Conservation (phyloP, 2,329 filamentous ascomycete genomes). For the Diplodia corticola region DNA sequence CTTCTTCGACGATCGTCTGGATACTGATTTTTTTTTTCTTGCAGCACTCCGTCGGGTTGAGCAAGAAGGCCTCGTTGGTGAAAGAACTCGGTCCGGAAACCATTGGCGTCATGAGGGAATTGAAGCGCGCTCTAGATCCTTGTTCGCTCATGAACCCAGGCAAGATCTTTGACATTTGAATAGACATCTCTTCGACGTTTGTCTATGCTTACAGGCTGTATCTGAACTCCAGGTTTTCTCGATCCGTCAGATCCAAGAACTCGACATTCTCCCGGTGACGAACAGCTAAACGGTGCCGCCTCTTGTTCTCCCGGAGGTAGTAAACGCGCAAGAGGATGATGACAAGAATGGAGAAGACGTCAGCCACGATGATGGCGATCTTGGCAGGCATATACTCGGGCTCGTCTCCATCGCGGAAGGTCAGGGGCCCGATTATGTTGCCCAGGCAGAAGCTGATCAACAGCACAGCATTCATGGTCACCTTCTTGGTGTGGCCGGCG, state of each 20-base stretch:
- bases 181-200: neutral
- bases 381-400: constrained; percentile 42
- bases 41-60: constrained; percentile 74
- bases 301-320: constrained; percentile 35
- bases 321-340: constrained; percentile 28
- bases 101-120: constrained; percentile 77
- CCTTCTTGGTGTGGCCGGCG: constrained; percentile 42
- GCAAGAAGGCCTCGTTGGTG: constrained; percentile 78
- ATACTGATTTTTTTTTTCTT: neutral
- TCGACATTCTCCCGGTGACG: constrained; percentile 29
- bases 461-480: constrained; percentile 39
- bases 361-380: constrained; percentile 42
- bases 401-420: constrained; percentile 33
- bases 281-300: constrained; percentile 26
- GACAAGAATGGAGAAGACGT: constrained; percentile 37
- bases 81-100: constrained; percentile 80
- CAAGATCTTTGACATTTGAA: constrained; percentile 74
- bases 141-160: constrained; percentile 88
- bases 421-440: constrained; percentile 44
- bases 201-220: constrained; percentile 19
- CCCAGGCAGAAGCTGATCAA: constrained; percentile 45
- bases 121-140: constrained; percentile 80
- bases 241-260: constrained; percentile 24
- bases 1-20: neutral
- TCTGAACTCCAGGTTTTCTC: constrained; percentile 29